These are phyloP conservation scores for Ammopiptanthus mongolicus DNA, from an alignment of 306 rosid genomes.

Conservation along the genomic window DNA sequence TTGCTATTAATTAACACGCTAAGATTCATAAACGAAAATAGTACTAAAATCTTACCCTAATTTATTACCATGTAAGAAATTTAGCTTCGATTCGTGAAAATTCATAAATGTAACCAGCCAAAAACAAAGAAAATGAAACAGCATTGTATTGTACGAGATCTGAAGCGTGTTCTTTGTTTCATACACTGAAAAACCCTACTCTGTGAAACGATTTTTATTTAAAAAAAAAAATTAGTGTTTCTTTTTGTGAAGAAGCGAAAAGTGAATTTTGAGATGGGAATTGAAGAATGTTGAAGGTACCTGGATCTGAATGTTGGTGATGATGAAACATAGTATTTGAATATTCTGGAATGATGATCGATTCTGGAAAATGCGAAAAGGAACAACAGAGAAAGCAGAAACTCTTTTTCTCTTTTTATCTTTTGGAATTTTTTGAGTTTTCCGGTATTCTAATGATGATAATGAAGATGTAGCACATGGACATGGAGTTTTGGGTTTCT, in stretches of 20 bases:
- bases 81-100: background rate
- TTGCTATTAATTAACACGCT: background rate
- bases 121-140: background rate
- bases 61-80: background rate
- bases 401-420: background rate
- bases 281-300: background rate
- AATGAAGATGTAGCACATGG: background rate
- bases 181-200: background rate
- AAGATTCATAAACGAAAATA: background rate
- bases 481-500: background rate
- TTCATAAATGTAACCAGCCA: background rate
- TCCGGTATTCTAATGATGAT: too few species aligned
- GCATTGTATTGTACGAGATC: conserved; percentile 2
- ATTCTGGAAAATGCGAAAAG: background rate
- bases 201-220: too few species aligned
- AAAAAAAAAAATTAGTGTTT: background rate
- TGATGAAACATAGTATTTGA: conserved; percentile 21
- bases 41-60: background rate
- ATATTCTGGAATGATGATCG: conserved; percentile 29
- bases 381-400: background rate
- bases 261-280: background rate
- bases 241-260: background rate
- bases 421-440: background rate
- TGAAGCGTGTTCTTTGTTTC: background rate
- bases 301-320: background rate